Evolutionary conservation across 2,329 filamentous ascomycete species (phyloP).

Genomic region (Fusarium cicatricum): DNA sequence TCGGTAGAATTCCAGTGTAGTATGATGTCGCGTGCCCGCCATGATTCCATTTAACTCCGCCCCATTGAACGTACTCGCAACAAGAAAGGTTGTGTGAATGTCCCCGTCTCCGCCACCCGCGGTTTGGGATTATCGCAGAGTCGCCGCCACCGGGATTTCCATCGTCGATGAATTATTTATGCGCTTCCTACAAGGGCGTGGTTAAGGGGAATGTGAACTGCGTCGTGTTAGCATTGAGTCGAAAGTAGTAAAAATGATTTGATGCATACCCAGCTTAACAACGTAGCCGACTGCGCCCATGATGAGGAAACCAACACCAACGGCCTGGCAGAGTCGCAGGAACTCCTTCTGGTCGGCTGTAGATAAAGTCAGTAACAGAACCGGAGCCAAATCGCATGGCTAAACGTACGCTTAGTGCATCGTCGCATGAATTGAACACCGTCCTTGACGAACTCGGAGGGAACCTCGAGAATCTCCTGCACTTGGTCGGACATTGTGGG

Average conservation of each 20-base stretch:
- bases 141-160: slow-evolving; percentile 30
- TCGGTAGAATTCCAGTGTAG: slow-evolving; percentile 32
- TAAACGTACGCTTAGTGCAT: slow-evolving; percentile 66
- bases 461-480: slow-evolving; percentile 75
- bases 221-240: slow-evolving; percentile 16
- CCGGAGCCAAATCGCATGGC: background rate
- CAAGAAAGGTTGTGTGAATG: slow-evolving; percentile 36
- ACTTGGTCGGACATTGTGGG: slow-evolving; percentile 70
- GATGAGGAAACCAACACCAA: slow-evolving; percentile 74
- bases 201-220: slow-evolving; percentile 75
- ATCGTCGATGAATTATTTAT: slow-evolving; percentile 48
- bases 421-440: slow-evolving; percentile 69
- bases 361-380: slow-evolving; percentile 7
- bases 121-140: slow-evolving; percentile 23
- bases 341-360: slow-evolving; percentile 55
- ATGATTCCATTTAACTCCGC: slow-evolving; percentile 41
- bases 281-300: slow-evolving; percentile 76
- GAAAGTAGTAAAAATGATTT: background rate
- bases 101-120: slow-evolving; percentile 15
- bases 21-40: slow-evolving; percentile 38
- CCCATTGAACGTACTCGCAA: slow-evolving; percentile 38
- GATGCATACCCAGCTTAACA: slow-evolving; percentile 70
- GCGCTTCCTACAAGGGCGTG: slow-evolving; percentile 74
- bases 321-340: slow-evolving; percentile 61
- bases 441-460: slow-evolving; percentile 69